Evolutionary conservation across 805 yeast genomes (phyloP).

Genomic region (Wickerhamiella australiensis): DNA sequence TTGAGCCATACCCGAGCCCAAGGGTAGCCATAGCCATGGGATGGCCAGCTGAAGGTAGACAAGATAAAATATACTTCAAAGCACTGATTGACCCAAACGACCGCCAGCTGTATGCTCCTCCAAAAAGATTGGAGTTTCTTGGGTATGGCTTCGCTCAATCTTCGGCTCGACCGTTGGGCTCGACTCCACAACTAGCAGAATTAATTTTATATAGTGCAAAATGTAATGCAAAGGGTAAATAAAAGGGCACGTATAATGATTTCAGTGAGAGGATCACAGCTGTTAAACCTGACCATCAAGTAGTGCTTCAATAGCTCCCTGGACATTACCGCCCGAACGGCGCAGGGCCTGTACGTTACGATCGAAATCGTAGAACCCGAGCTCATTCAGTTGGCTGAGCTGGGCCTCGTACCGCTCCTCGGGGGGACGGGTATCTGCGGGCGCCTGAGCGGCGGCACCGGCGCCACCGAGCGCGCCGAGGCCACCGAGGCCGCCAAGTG

Average conservation of each 20-base stretch:
- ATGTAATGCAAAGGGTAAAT: background rate
- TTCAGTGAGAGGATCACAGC: no score
- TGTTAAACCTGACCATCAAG: slow-evolving; percentile 46
- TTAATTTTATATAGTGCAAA: background rate
- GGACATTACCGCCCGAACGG: slow-evolving; percentile 93
- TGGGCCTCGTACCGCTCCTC: slow-evolving; percentile 66
- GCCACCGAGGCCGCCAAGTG: slow-evolving; percentile 16
- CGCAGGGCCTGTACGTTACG: slow-evolving; percentile 82
- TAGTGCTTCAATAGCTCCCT: slow-evolving; percentile 86
- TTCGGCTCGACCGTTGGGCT: no score
- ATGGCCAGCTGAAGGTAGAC: no score
- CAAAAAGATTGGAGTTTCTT: no score
- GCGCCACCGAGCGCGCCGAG: slow-evolving; percentile 30
- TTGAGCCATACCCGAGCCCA: no score
- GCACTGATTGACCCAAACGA: no score
- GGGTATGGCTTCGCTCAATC: no score
- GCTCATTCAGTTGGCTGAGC: slow-evolving; percentile 63
- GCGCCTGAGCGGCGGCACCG: slow-evolving; percentile 28
- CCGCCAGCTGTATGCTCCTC: no score
- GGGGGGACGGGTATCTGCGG: slow-evolving; percentile 53
- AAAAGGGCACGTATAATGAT: no score
- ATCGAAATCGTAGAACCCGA: slow-evolving; percentile 86
- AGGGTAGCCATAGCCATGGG: no score
- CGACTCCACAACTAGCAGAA: background rate
- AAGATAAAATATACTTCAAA: no score